These are phyloP conservation scores for Monosporozyma aerobia DNA, from an alignment of 805 yeast species.

Conservation along the genomic window DNA sequence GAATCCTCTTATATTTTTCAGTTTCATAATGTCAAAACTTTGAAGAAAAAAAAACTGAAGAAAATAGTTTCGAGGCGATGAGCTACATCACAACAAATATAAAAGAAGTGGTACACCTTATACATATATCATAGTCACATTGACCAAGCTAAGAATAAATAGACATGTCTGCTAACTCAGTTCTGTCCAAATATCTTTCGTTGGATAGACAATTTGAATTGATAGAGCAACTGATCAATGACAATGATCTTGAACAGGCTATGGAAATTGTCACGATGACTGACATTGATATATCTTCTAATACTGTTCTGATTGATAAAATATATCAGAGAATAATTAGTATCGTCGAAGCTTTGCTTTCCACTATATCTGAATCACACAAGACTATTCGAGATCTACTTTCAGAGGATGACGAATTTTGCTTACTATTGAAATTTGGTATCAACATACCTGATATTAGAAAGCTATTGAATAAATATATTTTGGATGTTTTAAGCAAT, in stretches of 20 bases:
- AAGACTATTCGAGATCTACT: neutral
- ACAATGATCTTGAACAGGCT: constrained; percentile 8
- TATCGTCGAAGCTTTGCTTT: neutral
- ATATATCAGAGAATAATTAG: constrained; percentile 3
- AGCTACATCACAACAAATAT: no score
- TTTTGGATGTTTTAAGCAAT: constrained; percentile 1
- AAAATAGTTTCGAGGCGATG: no score
- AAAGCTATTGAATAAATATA: constrained; percentile 10
- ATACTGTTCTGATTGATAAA: neutral
- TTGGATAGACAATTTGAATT: constrained; percentile 7
- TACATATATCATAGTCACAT: neutral
- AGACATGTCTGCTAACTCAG: constrained; percentile 1
- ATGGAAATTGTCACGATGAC: constrained; percentile 8
- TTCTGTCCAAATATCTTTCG: constrained; percentile 9
- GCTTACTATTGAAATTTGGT: constrained; percentile 5
- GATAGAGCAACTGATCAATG: constrained; percentile 8
- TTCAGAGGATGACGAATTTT: constrained; percentile 4
- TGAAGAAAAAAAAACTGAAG: no score
- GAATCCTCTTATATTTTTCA: no score
- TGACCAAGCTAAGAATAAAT: neutral
- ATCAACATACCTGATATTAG: constrained; percentile 6
- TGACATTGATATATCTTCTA: constrained; percentile 4
- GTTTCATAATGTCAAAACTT: no score
- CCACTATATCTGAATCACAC: neutral
- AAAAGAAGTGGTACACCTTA: no score